phyloP scores from a whole-genome alignment of 176 grass and related monocot species.

The Oryza officinalis region DNA sequence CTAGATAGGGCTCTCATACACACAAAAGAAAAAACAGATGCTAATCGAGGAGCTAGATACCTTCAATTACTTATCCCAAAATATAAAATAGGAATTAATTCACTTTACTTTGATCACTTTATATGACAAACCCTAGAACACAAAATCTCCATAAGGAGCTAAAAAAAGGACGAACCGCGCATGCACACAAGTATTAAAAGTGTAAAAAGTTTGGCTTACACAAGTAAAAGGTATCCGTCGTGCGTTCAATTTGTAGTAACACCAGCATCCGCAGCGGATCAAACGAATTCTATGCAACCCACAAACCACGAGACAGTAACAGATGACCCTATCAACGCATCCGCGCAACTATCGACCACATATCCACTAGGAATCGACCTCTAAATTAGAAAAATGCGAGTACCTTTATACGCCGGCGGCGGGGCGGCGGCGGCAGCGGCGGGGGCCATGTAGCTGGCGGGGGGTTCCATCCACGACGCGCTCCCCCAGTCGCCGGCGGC shows the following conservation, averaged over 20 bases:
- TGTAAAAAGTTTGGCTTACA: background rate
- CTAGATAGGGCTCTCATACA: background rate
- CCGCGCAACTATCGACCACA: background rate
- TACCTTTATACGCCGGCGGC: slow-evolving; percentile 21
- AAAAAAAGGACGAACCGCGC: background rate
- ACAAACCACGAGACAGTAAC: slow-evolving; percentile 12
- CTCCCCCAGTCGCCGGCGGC: slow-evolving; percentile 21
- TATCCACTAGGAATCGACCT: background rate
- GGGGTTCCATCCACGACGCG: slow-evolving; percentile 60
- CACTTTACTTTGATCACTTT: background rate
- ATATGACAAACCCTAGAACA: background rate
- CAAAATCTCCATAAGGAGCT: background rate
- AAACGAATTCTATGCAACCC: background rate
- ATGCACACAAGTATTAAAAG: background rate
- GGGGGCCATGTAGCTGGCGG: slow-evolving; percentile 48
- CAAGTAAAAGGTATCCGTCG: background rate
- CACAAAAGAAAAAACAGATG: background rate
- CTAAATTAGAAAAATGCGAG: background rate
- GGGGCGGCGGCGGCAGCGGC: background rate
- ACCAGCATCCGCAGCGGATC: background rate
- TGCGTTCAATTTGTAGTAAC: background rate
- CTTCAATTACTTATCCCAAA: slow-evolving; percentile 5
- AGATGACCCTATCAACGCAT: background rate
- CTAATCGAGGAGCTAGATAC: background rate
- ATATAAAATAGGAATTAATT: background rate